Evolutionary conservation across 345 rosid species (phyloP), one percentile per base, ranked within the genome.

Genomic region (Syzygium jambos): DNA sequence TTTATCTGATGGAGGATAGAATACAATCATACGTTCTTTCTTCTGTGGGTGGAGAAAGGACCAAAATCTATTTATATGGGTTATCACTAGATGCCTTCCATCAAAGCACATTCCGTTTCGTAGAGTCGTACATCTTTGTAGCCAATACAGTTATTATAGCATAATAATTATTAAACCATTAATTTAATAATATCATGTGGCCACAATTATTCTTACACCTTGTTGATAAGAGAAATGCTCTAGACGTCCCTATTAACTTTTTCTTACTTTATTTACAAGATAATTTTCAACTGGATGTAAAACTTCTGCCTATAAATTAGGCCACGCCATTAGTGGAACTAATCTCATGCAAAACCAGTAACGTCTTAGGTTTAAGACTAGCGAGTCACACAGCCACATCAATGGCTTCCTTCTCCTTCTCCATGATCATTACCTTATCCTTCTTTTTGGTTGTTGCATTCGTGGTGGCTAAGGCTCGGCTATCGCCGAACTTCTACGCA

Each of bases 401-500:
- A 57, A 57, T 57, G 65, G 29, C 15, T 57, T 1, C 63, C 65
- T 25, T 57, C 3, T 4, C 3, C 65, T 86, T 16, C 61, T 21
- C 80, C 63, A 29, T n/a, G 59, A 29, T 53, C 23, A 29, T 73
- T n/a, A 25, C 80, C 27, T 52, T 55, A 8, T 38, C 78, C 46
- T 87, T 30, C 88, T 77, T 78, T 51, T 11, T 43, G 30, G 41
- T 88, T 21, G 43, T 41, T 3, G 85, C 53, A 34, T 51, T 86
- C 7, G 80, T 6, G 11, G 63, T 57, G 6, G 63, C 52, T 56
- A 85, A 22, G 29, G 87, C 90, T 6, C 51, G 86, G 73, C 94
- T 94, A 14, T 91, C 90, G 5, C 43, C 88, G 17, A 25, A 85
- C 55, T 90, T 87, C 85, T 93, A 90, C 85, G 52, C 85, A 6